phyloP scores from a whole-genome alignment of 768 basidiomycete species.

The Amanita subjunquillea region DNA sequence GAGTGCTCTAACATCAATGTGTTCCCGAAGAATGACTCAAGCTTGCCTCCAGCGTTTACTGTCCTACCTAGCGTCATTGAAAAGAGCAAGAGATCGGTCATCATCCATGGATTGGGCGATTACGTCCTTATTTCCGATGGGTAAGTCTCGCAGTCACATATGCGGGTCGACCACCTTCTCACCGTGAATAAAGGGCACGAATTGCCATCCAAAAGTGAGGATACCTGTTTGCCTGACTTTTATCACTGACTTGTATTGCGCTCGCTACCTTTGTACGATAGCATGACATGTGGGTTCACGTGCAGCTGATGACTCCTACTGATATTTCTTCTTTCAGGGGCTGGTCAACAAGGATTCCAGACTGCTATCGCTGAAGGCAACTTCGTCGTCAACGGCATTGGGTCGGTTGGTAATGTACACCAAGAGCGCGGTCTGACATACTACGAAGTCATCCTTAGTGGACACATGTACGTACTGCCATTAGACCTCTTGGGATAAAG shows the following conservation, averaged over 20 bases:
- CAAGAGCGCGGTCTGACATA: conserved; percentile 61
- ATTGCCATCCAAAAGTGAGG: conserved; percentile 57
- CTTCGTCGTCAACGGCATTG: conserved; percentile 66
- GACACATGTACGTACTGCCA: conserved; percentile 52
- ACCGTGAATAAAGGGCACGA: conserved; percentile 29
- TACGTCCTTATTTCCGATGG: conserved; percentile 69
- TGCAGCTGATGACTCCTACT: background rate
- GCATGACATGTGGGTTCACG: conserved; percentile 30
- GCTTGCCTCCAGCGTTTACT: conserved; percentile 49
- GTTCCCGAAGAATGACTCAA: conserved; percentile 51
- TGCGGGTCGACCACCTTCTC: background rate
- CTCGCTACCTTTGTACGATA: conserved; percentile 8
- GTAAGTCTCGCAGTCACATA: conserved; percentile 21
- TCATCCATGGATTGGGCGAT: conserved; percentile 66
- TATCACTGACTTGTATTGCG: background rate
- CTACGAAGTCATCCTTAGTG: conserved; percentile 55
- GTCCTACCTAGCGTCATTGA: conserved; percentile 71
- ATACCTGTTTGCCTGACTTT: background rate
- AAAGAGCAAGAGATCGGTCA: conserved; percentile 57
- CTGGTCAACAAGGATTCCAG: conserved; percentile 64
- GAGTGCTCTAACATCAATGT: conserved; percentile 55
- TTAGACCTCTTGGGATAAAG: too few relatives aligned
- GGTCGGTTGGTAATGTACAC: conserved; percentile 55
- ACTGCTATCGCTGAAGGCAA: conserved; percentile 54
- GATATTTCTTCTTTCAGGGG: conserved; percentile 26